Base-by-base conservation (phyloP, 495 filamentous ascomycete species). In the Choiromyces venosus region DNA sequence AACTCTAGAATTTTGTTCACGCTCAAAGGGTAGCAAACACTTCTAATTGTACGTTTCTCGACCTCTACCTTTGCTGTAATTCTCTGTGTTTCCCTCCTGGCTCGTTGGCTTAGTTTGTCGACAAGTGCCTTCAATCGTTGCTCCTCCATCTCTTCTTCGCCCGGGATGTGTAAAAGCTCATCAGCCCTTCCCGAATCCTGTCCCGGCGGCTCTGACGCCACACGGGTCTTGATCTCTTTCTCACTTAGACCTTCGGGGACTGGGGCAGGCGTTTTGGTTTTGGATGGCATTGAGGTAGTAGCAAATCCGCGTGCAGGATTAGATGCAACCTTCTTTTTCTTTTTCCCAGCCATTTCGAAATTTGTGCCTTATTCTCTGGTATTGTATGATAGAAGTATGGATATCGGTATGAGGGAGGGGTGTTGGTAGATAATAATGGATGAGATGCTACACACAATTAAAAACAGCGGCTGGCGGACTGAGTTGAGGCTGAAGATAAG, bases 261-360 rank as follows among this genome's bases (percentile, higher is more conserved):
- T 52, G 66, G 36, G 18, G 46, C 76, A 42, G 82, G 76, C 19
- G 66, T 79, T 75, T 86, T 85, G 4, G 85, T 80, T 82, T 96
- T 97, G 10, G 91, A 94, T 52, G 93, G 91, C 67, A 92, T 86
- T 18, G 94, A 97, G 19, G 92, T 93, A 2, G 95, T 99, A 73
- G 94, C 93, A 84, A 97, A 93, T 12, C 93, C 94, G 78, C 95
- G 87, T 61, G 92, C 91, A 37, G 94, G 92, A 82, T 97, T 97
- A 25, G 88, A 86, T 21, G 85, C 87, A 65, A 91, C 84, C 85
- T 97, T 97, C 83, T 92, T 98, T 84, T 93, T 96, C 80, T 89
- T 91, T 74, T 89, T 90, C 33, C 52, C 25, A 33, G 25, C 52
- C 52, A 61, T 61, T 61, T 33, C 25, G 25, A 61, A 61, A 61